Base-by-base conservation (phyloP, 805 yeast genomes). In the Ogataea naganishii region DNA sequence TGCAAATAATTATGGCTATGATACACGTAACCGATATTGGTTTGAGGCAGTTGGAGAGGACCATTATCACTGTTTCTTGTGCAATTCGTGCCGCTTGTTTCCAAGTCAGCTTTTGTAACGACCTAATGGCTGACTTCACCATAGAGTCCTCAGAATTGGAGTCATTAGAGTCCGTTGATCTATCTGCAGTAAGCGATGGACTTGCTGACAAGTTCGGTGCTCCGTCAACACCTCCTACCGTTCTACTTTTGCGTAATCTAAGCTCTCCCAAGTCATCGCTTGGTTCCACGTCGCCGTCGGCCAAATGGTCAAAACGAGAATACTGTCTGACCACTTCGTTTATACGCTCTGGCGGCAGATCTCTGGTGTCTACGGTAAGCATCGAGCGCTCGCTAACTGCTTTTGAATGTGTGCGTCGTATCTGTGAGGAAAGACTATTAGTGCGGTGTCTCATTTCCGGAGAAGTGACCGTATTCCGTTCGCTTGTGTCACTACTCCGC, bases 1-100 rank as follows among this genome's bases (percentile, higher is more conserved):
- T 76, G 4, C 89, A 70, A 15, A 84, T 62, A 1, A 68, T 59
- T 16, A 88, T 57, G 1, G 89, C 66, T 0, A 76, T 29, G 6
- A 88, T 59, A n/a, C 85, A 65, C 0, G 86, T 63, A 4, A 81
- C 38, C 1, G 95, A 80, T 10, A 77, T 81, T 0, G 95, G 94
- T 19, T 86, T 65, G 18, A 60, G 41, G 33, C 78, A 72, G 49
- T 78, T 80, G 30, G 69, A 23, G 14, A 21, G 16, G 14, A 32
- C 23, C 30, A 20, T 27, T 14, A 21, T 23, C 14, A 24, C 13
- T 3, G 19, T 11, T 9, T 17, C 12, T 9, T 5, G 8, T 3
- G n/a, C 2, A 18, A 7, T 6, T 15, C 12, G 5, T 5, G n/a
- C 7, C 11, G 23, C 6, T 6, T 17, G 18, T 13, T 17, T 13